Conservation (phyloP, 306 rosid species). For the Prunus dulcis region DNA sequence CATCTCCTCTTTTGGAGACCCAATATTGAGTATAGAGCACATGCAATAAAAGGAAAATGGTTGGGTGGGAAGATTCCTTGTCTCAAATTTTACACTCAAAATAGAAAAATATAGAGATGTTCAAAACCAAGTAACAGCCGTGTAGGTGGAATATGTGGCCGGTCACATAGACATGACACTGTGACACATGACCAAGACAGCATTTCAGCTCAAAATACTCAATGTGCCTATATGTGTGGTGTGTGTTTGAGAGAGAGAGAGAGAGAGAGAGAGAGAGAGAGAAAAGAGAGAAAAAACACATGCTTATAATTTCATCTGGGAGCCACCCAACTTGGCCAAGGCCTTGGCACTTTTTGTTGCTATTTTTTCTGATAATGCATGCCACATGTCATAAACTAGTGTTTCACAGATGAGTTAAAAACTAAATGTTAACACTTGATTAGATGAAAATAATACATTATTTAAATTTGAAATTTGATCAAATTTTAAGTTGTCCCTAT, state of each 20-base stretch:
- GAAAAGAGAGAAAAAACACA: background rate
- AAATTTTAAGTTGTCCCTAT: background rate
- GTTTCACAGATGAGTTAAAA: background rate
- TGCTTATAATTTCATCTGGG: conserved; percentile 6
- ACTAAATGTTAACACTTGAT: background rate
- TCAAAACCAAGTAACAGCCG: conserved; percentile 3
- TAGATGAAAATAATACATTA: background rate
- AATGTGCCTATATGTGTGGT: conserved; percentile 12
- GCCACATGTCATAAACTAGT: background rate
- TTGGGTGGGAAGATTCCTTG: conserved; percentile 13
- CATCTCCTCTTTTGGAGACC: conserved; percentile 3
- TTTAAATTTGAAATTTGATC: background rate
- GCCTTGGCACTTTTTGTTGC: background rate
- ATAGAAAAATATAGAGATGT: background rate
- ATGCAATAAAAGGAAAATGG: conserved; percentile 12
- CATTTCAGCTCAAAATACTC: background rate
- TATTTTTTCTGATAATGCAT: background rate
- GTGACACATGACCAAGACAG: conserved; percentile 20
- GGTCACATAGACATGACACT: conserved; percentile 12
- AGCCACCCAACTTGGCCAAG: conserved; percentile 16
- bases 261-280: conserved; percentile 5
- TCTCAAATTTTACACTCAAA: conserved; percentile 13
- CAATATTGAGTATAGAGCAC: background rate
- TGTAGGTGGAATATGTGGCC: conserved; percentile 14
- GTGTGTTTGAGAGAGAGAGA: background rate